phyloP scores from a whole-genome alignment of 108 stramenopile genomes.

The Epipyxis sp. region DNA sequence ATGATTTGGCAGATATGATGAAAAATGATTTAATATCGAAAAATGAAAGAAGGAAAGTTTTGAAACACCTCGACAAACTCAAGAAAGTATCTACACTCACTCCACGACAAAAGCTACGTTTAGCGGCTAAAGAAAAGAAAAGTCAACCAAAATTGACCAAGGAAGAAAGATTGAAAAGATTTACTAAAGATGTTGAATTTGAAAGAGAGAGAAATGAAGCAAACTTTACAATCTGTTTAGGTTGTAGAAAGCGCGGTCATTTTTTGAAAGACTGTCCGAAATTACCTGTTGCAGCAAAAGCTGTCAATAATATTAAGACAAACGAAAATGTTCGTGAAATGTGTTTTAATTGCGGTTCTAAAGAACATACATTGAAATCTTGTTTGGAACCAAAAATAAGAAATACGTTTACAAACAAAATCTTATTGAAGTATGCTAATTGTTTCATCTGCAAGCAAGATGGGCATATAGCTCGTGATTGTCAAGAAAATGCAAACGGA shows the following conservation, averaged over 20 bases:
- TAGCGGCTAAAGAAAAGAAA: slow-evolving; percentile 26
- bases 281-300: not conserved
- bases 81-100: not conserved
- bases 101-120: not conserved
- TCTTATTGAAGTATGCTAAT: slow-evolving; percentile 37
- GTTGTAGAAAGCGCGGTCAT: slow-evolving; percentile 37
- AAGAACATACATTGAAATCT: slow-evolving; percentile 41
- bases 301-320: too few relatives aligned
- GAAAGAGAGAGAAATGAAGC: slow-evolving; percentile 35
- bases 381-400: slow-evolving; percentile 36
- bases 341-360: slow-evolving; percentile 56
- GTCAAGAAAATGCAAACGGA: slow-evolving; percentile 53
- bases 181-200: slow-evolving; percentile 28
- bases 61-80: not conserved
- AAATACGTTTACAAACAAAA: slow-evolving; percentile 34
- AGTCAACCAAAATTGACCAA: slow-evolving; percentile 50
- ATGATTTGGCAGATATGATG: not conserved
- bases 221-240: slow-evolving; percentile 26
- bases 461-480: slow-evolving; percentile 49
- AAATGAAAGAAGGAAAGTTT: not conserved
- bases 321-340: not conserved
- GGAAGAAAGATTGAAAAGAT: slow-evolving; percentile 47
- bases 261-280: slow-evolving; percentile 35
- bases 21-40: slow-evolving; percentile 3
- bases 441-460: slow-evolving; percentile 55